Conservation (phyloP, 768 basidiomycete species). For the Lactarius pseudohatsudake region DNA sequence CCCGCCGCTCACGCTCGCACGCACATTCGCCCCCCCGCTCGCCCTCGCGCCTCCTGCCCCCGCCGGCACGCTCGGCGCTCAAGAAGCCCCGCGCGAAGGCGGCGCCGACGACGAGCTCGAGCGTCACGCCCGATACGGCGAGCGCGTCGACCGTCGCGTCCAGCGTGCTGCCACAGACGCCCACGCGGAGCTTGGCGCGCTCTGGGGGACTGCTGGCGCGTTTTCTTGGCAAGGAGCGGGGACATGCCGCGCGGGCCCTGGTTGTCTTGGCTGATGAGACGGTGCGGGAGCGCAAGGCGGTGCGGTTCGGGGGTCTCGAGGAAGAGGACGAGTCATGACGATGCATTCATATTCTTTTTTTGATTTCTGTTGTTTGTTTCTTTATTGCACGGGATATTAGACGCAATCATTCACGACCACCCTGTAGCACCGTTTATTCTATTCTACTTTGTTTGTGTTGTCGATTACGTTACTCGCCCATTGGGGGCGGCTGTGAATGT, state of each 20-base stretch:
- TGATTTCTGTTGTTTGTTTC: conserved; percentile 32
- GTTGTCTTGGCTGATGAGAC: background rate
- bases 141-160: conserved; percentile 53
- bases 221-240: conserved; percentile 20
- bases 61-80: conserved; percentile 63
- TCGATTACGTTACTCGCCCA: conserved; percentile 8
- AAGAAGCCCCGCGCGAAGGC: conserved; percentile 47
- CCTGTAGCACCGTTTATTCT: background rate
- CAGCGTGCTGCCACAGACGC: conserved; percentile 35
- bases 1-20: background rate
- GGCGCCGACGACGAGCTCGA: conserved; percentile 39
- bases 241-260: background rate
- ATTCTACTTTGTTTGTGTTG: background rate
- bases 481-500: background rate
- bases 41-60: conserved; percentile 43
- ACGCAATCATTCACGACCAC: background rate
- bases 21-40: conserved; percentile 4
- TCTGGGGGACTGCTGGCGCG: conserved; percentile 35
- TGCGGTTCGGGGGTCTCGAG: conserved; percentile 22
- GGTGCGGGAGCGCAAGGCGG: conserved; percentile 23
- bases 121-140: conserved; percentile 32
- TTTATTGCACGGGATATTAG: background rate
- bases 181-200: conserved; percentile 32
- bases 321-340: conserved; percentile 11
- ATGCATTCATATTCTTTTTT: too few relatives aligned